phyloP scores from a whole-genome alignment of 805 yeast species.

The Metschnikowia anglica region DNA sequence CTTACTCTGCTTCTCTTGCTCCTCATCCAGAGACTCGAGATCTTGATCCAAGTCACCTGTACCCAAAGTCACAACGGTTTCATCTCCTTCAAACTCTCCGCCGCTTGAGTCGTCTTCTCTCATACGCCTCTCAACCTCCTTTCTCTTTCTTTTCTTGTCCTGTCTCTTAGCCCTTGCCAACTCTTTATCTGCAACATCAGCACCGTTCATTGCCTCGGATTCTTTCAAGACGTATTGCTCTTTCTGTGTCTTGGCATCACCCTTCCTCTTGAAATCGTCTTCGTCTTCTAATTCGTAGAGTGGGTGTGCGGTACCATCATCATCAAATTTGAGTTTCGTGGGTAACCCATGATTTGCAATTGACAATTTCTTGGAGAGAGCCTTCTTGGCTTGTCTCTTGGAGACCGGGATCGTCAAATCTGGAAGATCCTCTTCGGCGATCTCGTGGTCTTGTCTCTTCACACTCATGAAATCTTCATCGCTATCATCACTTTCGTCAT shows the following conservation, averaged over 20 bases:
- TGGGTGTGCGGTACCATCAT: constrained; percentile 90
- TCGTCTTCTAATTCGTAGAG: constrained; percentile 89
- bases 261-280: constrained; percentile 76
- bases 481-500: constrained; percentile 42
- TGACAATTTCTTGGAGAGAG: constrained; percentile 80
- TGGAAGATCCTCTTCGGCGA: constrained; percentile 65
- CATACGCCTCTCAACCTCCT: constrained; percentile 66
- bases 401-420: constrained; percentile 66
- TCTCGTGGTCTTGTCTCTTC: constrained; percentile 72
- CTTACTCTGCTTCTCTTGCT: constrained; percentile 36
- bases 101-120: constrained; percentile 43
- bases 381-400: constrained; percentile 80
- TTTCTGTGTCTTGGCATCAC: constrained; percentile 68
- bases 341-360: constrained; percentile 62
- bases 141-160: constrained; percentile 86
- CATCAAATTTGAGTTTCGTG: constrained; percentile 83
- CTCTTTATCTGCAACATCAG: constrained; percentile 76
- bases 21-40: constrained; percentile 38
- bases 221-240: constrained; percentile 65
- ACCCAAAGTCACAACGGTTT: constrained; percentile 27
- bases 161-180: constrained; percentile 72
- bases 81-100: constrained; percentile 26
- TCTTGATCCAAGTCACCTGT: constrained; percentile 47
- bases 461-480: constrained; percentile 76
- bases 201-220: constrained; percentile 61